Conservation (phyloP, 1,284 basidiomycete species). For the Neotropicomus parvogracilis region DNA sequence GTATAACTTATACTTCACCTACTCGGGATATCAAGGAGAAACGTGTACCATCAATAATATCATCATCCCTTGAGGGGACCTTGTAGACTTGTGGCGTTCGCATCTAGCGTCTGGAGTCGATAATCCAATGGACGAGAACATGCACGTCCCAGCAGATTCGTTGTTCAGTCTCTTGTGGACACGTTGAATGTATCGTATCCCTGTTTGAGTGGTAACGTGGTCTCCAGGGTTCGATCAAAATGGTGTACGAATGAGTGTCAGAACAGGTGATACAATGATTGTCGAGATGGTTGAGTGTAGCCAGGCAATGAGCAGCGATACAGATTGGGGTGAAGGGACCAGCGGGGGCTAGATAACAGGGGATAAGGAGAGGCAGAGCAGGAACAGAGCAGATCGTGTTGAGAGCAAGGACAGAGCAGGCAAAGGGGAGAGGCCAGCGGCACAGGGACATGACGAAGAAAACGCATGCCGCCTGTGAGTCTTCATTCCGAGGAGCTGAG, state of each 20-base stretch:
- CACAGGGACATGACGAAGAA: conserved; percentile 10
- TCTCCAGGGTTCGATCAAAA: conserved; percentile 6
- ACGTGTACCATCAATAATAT: not conserved
- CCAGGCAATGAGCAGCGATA: conserved; percentile 5
- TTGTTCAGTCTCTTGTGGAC: conserved; percentile 3
- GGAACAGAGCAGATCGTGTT: conserved; percentile 6
- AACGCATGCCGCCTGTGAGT: conserved; percentile 12
- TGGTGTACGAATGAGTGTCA: conserved; percentile 4
- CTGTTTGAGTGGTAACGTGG: not conserved
- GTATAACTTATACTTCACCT: conserved; percentile 8
- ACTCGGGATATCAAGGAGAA: not conserved
- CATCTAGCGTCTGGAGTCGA: not conserved
- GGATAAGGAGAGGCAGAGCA: conserved; percentile 12
- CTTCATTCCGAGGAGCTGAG: conserved; percentile 18
- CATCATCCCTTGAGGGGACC: not conserved
- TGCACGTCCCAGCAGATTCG: not conserved
- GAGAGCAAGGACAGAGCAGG: conserved; percentile 19
- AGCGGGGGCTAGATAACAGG: conserved; percentile 13
- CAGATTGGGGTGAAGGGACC: conserved; percentile 5
- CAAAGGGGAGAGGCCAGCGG: conserved; percentile 12
- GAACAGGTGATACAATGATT: conserved; percentile 6
- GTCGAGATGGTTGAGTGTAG: conserved; percentile 2
- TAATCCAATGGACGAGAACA: not conserved
- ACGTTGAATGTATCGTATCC: not conserved
- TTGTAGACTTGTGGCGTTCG: conserved; percentile 1